phyloP scores from a whole-genome alignment of 257 asterid genomes.

The Petrea volubilis region DNA sequence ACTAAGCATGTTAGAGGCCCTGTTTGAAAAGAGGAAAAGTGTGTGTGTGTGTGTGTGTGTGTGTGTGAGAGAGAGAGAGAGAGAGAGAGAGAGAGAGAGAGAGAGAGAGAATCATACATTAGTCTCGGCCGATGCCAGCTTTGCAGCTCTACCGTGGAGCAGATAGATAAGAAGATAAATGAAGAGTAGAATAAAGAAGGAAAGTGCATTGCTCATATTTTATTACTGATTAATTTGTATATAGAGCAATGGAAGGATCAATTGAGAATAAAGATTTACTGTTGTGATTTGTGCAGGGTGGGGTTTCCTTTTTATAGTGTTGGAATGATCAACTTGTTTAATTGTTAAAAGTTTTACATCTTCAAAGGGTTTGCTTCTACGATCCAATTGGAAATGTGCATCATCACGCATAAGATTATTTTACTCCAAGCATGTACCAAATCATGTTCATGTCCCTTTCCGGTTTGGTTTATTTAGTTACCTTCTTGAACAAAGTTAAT shows the following conservation, averaged over 20 bases:
- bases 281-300: background rate
- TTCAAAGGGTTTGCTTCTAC: slow-evolving; percentile 29
- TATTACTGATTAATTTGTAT: too few relatives aligned
- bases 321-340: background rate
- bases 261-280: too few relatives aligned
- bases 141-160: background rate
- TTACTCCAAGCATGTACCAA: slow-evolving; percentile 32
- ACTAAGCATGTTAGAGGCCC: background rate
- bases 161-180: slow-evolving; percentile 13
- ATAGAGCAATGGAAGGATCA: too few relatives aligned
- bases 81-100: background rate
- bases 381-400: slow-evolving; percentile 13
- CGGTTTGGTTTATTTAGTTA: background rate
- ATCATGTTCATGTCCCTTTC: background rate
- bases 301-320: slow-evolving; percentile 8
- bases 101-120: background rate
- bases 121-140: slow-evolving; percentile 16
- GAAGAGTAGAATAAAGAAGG: slow-evolving; percentile 12
- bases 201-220: slow-evolving; percentile 20
- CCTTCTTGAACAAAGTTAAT: background rate
- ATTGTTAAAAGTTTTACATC: background rate
- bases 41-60: background rate
- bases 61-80: background rate
- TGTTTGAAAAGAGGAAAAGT: background rate
- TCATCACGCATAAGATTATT: slow-evolving; percentile 21